Percentiles rank a stretch among this genome's conserved stretches.
Conservation (phyloP, 805 yeast genomes). For the Candida incommunis region DNA sequence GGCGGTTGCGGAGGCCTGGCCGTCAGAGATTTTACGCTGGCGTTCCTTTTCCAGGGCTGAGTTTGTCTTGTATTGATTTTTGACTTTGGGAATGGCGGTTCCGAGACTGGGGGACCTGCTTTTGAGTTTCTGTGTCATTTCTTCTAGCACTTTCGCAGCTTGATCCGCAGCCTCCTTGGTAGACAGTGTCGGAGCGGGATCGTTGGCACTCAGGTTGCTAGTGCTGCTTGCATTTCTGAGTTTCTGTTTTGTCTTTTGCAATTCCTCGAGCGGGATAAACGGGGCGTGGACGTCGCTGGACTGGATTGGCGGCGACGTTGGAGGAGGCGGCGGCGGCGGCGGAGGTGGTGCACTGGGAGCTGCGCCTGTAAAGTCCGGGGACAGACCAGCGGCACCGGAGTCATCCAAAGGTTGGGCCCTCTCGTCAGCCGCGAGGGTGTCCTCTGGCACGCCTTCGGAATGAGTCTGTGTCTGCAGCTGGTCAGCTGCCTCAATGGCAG, state of each 20-base stretch:
- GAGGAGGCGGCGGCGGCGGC: neutral
- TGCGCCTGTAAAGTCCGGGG: neutral
- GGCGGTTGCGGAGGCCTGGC: neutral
- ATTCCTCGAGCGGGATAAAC: neutral
- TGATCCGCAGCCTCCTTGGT: neutral
- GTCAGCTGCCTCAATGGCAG: too few species aligned
- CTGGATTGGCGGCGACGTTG: neutral
- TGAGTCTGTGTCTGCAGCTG: too few species aligned
- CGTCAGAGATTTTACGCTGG: constrained; percentile 1
- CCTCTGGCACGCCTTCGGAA: too few species aligned
- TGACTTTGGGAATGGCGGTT: neutral
- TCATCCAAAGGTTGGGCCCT: neutral
- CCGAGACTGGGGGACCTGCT: constrained; percentile 1
- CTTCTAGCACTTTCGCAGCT: neutral
- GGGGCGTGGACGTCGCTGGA: neutral
- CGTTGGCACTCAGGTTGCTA: neutral
- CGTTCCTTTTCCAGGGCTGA: neutral
- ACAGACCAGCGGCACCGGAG: neutral
- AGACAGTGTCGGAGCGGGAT: neutral
- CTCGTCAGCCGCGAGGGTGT: too few species aligned
- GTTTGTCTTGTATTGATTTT: neutral
- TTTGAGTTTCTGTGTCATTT: constrained; percentile 1
- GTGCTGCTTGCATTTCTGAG: neutral
- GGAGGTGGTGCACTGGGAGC: neutral
- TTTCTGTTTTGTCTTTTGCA: neutral